phyloP scores from a whole-genome alignment of 2,329 filamentous ascomycete species.

The Helminthosporium solani region DNA sequence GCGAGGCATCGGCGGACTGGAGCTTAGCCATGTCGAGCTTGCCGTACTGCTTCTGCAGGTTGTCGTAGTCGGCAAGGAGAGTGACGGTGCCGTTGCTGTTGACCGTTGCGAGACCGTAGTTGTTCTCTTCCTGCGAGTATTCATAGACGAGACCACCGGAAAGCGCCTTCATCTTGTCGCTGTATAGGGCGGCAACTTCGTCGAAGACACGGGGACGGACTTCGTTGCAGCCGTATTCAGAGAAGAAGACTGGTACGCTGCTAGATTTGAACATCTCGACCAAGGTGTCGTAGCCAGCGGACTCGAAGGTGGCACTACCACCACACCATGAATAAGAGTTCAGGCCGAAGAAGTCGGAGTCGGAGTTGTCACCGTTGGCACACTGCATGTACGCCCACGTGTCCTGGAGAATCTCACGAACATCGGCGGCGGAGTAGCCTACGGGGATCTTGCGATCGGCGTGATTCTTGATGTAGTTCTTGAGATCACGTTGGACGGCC shows the following conservation, averaged over 20 bases:
- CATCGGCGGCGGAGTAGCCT: conserved; percentile 72
- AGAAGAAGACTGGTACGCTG: conserved; percentile 77
- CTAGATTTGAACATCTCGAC: conserved; percentile 65
- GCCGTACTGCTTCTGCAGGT: conserved; percentile 72
- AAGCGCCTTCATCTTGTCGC: conserved; percentile 68
- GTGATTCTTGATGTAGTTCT: conserved; percentile 65
- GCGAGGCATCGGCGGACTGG: conserved; percentile 61
- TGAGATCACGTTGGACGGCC: conserved; percentile 66
- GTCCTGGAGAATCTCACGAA: conserved; percentile 70
- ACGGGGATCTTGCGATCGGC: conserved; percentile 61
- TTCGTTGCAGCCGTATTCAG: conserved; percentile 76
- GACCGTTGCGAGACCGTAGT: conserved; percentile 53
- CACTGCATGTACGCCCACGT: conserved; percentile 77
- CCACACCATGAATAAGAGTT: conserved; percentile 78
- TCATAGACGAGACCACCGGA: conserved; percentile 81
- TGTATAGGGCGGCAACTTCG: conserved; percentile 72
- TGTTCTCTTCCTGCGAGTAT: conserved; percentile 69
- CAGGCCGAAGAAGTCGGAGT: conserved; percentile 73
- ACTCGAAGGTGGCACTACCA: conserved; percentile 62
- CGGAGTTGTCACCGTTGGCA: conserved; percentile 57
- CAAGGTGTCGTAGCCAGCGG: conserved; percentile 61
- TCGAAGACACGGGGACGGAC: conserved; percentile 67
- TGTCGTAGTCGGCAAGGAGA: conserved; percentile 56
- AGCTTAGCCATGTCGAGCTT: conserved; percentile 71
- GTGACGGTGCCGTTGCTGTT: conserved; percentile 46